Percentiles rank a stretch among this genome's conserved stretches.
These are phyloP conservation scores for Posidonia australis DNA, from an alignment of 106 monocot species.

Conservation along the genomic window DNA sequence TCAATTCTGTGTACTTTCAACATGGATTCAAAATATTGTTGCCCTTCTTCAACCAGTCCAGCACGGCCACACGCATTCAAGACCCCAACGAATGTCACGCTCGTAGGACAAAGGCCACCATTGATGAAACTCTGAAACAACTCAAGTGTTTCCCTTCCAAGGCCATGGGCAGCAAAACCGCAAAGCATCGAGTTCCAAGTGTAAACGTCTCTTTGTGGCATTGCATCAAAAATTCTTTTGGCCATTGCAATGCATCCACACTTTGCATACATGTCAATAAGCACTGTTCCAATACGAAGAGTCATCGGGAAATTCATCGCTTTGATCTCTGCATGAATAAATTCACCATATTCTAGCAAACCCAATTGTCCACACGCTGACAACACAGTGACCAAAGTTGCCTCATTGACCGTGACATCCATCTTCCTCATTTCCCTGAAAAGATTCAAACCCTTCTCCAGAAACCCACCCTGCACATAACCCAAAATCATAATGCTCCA, in stretches of 20 bases:
- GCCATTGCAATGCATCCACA: slow-evolving; percentile 44
- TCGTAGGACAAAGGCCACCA: slow-evolving; percentile 28
- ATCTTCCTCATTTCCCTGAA: slow-evolving; percentile 34
- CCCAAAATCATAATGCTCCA: slow-evolving; percentile 64
- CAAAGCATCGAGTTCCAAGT: slow-evolving; percentile 65
- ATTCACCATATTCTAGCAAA: slow-evolving; percentile 38
- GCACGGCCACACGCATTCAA: slow-evolving; percentile 61
- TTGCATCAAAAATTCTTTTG: slow-evolving; percentile 23
- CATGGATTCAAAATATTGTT: slow-evolving; percentile 35
- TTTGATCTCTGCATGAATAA: slow-evolving; percentile 35
- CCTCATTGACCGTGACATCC: slow-evolving; percentile 34
- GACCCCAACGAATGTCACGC: slow-evolving; percentile 52
- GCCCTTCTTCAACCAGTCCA: slow-evolving; percentile 53
- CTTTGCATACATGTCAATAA: slow-evolving; percentile 75
- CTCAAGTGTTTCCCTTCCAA: slow-evolving; percentile 35
- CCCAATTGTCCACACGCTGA: slow-evolving; percentile 53
- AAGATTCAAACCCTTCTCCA: slow-evolving; percentile 40
- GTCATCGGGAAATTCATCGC: slow-evolving; percentile 22
- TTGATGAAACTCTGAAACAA: slow-evolving; percentile 32
- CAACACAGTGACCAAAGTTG: slow-evolving; percentile 45
- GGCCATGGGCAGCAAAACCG: slow-evolving; percentile 46
- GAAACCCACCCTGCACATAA: slow-evolving; percentile 30
- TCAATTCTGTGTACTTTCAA: slow-evolving; percentile 26
- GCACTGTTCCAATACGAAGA: slow-evolving; percentile 29
- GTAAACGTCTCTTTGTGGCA: slow-evolving; percentile 39